Base-by-base conservation (phyloP, 139 green algal genomes). In the Chlamydomonas sp. region DNA sequence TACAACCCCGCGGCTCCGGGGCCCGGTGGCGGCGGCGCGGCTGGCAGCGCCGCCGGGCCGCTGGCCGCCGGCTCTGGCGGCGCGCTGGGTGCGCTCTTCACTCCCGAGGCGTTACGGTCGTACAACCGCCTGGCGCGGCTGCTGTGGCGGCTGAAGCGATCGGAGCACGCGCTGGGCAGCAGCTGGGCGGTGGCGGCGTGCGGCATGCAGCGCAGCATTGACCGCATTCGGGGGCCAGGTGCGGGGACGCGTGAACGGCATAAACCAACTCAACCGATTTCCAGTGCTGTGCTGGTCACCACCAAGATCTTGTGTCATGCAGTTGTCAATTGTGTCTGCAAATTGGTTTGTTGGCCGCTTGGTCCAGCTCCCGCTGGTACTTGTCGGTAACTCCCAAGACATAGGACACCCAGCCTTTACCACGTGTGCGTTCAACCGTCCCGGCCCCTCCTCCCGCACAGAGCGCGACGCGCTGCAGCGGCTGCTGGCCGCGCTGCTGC, bases 101-200 rank as follows among this genome's bases (percentile, higher is more conserved):
- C 94, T 5, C 79, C 91, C 9, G 49, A 63, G 15, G 89, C 88
- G 0, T 94, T 96, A 92, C 61, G 73, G 62, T 90, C 89, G 59
- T 99, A 99, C 91, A 90, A 94, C 64, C 90, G 93, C 3, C 72
- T 90, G 64, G 88, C 89, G 5, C 74, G 80, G 82, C 95, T 99
- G 79, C 92, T 99, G 89, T 99, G 97, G 97, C 88, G 88, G 20
- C 84, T 99, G 10, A 97, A 98, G 92, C 94, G 96, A 9, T 94
- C 94, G 17, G 96, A 99, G 85, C 86, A 95, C 16, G 93, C 92
- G 17, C 93, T 99, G 72, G 89, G 76, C 79, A 63, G 72, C n/a
- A 86, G 90, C 3, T 99, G 97, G 97, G 86, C 61, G 3, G 20
- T 73, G 16, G 69, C 88, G 31, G 82, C 87, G 81, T 89, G 72